Evolutionary conservation across 2,329 filamentous ascomycete genomes (phyloP).

Genomic region (Sporothrix brasiliensis): DNA sequence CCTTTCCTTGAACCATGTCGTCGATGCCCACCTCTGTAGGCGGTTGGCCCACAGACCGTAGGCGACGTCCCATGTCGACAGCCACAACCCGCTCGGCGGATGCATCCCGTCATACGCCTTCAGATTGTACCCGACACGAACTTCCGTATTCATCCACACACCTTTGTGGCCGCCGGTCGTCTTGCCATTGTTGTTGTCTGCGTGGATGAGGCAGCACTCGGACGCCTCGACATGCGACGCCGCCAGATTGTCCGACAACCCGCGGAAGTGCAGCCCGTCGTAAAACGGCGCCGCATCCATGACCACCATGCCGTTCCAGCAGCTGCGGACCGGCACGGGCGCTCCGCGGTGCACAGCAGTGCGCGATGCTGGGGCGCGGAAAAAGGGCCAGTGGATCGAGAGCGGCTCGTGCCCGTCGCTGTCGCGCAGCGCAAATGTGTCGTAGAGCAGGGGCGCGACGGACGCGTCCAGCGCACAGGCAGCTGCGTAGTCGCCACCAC

Average conservation of each 20-base stretch:
- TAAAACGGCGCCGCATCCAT: constrained; percentile 14
- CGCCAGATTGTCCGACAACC: neutral
- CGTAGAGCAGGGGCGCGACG: neutral
- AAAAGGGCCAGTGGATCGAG: neutral
- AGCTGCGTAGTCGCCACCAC: neutral
- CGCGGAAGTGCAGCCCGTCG: neutral
- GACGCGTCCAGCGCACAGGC: neutral
- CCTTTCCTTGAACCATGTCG: neutral
- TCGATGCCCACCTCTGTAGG: neutral
- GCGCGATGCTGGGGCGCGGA: neutral
- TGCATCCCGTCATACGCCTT: neutral
- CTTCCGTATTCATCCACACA: constrained; percentile 13
- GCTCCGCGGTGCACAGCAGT: neutral
- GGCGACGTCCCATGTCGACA: neutral
- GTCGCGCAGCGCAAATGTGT: constrained; percentile 16
- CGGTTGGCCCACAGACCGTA: constrained; percentile 2
- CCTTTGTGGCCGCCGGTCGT: neutral
- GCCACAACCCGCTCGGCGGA: neutral
- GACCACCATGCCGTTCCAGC: constrained; percentile 22
- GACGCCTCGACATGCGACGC: neutral
- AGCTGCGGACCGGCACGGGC: neutral
- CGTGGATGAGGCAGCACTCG: constrained; percentile 12
- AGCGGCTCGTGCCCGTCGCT: neutral
- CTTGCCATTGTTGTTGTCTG: neutral
- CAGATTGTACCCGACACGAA: neutral